Base-by-base conservation (phyloP, 2,329 filamentous ascomycete species). In the Epichloe baconii region DNA sequence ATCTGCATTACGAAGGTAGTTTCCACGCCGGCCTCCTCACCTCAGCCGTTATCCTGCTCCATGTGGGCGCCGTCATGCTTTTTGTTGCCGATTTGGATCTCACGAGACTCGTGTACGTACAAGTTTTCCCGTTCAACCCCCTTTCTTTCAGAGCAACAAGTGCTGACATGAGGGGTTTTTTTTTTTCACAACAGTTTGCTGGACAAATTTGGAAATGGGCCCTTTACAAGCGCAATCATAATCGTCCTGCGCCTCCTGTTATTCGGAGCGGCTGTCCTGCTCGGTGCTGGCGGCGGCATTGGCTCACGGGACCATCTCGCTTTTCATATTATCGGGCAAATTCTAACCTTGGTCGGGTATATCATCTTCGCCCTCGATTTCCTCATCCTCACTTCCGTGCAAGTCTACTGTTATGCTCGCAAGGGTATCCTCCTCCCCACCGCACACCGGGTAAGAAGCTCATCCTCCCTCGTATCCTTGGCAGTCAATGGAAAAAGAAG, bases 31-130 rank as follows among this genome's bases (percentile, higher is more conserved):
- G 60, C 5, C 55, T 64, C 34, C 58, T 55, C 49, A 56, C 60
- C 34, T 59, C 61, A 15, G 56, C 60, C 10, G 53, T 58, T 5
- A 50, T 63, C 19, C 56, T 63, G 5, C 60, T 64, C 46, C 64
- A 64, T 48, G 56, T 64, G 21, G 62, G 62, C 34, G 56, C 62
- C 5, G 55, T 64, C 5, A 59, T 62, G 7, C 55, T 64, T 7
- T 52, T 64, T 10, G 48, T 62, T 10, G 58, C 60, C 11, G 51
- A 58, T 6, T 40, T 62, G 12, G 62, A 61, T 8, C 54, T 63
- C 35, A 57, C 56, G 7, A 57, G 61, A 44, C 47, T 62, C 50
- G 54, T 62, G 62, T 62, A 56, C 45, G 61, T 48, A 12, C 31
- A 31, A 31, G 8, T 31, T 31, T 31, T 31, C 8, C 26, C 3